Conservation (phyloP, 2,329 filamentous ascomycete genomes). For the Phyllosticta capitalensis region DNA sequence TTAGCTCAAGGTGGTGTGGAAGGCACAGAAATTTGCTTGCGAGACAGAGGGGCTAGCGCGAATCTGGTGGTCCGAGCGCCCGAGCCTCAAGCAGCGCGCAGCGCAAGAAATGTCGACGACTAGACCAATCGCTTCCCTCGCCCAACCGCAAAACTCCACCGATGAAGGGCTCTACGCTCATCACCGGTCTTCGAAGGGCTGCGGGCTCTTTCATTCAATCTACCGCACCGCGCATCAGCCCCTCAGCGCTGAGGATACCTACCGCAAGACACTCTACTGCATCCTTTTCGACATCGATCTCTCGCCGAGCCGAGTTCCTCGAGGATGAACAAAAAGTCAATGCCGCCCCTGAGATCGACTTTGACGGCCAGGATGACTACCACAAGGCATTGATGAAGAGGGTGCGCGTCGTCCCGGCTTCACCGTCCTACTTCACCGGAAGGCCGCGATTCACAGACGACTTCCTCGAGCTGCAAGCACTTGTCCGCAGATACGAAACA, state of each 20-base stretch:
- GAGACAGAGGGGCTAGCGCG: neutral
- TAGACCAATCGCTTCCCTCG: neutral
- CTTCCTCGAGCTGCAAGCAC: slow-evolving; percentile 60
- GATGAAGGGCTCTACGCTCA: slow-evolving; percentile 15
- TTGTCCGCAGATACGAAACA: slow-evolving; percentile 61
- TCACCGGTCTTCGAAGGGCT: slow-evolving; percentile 21
- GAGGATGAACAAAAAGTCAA: slow-evolving; percentile 23
- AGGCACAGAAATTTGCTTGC: slow-evolving; percentile 8
- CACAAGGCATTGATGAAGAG: slow-evolving; percentile 17
- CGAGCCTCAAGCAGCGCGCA: neutral
- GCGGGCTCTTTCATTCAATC: slow-evolving; percentile 17
- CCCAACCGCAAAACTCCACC: neutral
- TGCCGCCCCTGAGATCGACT: slow-evolving; percentile 37
- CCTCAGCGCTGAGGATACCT: neutral
- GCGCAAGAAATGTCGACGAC: neutral
- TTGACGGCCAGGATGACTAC: slow-evolving; percentile 15
- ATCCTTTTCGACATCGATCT: slow-evolving; percentile 25
- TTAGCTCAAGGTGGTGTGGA: slow-evolving; percentile 3
- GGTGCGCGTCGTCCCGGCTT: slow-evolving; percentile 68
- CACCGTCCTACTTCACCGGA: slow-evolving; percentile 90
- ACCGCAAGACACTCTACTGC: neutral
- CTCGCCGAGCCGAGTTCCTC: slow-evolving; percentile 18
- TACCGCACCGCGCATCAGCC: slow-evolving; percentile 8
- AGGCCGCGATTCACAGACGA: slow-evolving; percentile 80
- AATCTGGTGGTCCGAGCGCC: neutral